Base-by-base conservation (phyloP, 768 basidiomycete genomes). In the Mycena kentingensis region DNA sequence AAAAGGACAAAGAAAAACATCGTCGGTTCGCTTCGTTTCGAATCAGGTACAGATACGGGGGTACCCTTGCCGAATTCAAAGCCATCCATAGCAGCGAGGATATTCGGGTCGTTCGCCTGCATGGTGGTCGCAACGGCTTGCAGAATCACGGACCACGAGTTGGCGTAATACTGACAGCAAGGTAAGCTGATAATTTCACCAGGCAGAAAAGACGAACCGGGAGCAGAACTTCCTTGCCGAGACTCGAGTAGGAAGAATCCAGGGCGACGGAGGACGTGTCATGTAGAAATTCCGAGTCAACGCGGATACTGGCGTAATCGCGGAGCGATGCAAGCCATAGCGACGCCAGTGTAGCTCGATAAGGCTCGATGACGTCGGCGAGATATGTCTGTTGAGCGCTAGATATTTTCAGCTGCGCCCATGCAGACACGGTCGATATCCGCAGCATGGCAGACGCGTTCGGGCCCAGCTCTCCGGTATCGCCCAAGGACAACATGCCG, bases 371-470 rank as follows among this genome's bases (percentile, higher is more conserved):
- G 2, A 99, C 90, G 29, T 88, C 80, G 19, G 78, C 72, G 10
- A 99, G 77, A 66, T 97, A 98, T 2, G 67, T 60, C 62, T 94
- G 92, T 27, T 82, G 76, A 1, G 76, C 67, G 47, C 88, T 86
- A 2, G 95, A 85, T 3, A 93, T 80, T 63, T 93, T 83, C 15
- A 99, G 76, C 65, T 96, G 88, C 6, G 95, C 95, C 96, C 96
- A 99, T 1, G 95, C 96, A 1, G 93, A 90, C 31, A 98, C 73
- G 1, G 91, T 90, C 1, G 95, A 93, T 22, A 98, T 89, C 47
- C 93, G 82, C 43, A 99, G 72, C 91, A 97, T 96, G 32, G 93
- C 88, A 0, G 93, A 90, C 3, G 95, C 96, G 62, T 98, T 98
- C 4, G 95, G 90, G 54, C 93, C 91, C 11, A 95, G 76, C 63